A percentile compares a stretch with the other conserved stretches of the same genome.
Conservation (phyloP, 106 monocot species). For the Hemerocallis citrina region DNA sequence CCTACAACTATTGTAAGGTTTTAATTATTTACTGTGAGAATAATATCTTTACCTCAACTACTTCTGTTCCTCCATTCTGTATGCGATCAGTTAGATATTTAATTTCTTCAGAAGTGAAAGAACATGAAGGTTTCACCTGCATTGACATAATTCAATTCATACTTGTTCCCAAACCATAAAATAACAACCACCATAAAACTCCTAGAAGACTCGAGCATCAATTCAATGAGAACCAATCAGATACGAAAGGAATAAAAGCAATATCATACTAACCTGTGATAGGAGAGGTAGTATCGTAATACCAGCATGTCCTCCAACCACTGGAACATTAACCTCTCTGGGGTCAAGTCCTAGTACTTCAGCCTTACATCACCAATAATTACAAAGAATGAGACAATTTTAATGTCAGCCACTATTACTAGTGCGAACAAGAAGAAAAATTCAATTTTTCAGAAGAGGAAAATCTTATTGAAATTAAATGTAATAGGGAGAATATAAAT, state of each 20-base stretch:
- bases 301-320: constrained; percentile 97
- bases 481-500: no score
- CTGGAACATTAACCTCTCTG: constrained; percentile 81
- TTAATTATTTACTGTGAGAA: no score
- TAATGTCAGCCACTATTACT: background rate
- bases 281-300: constrained; percentile 93
- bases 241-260: background rate
- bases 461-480: no score
- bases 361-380: constrained; percentile 39
- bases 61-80: constrained; percentile 99
- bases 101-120: constrained; percentile 80
- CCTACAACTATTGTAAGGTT: no score
- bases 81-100: constrained; percentile 78
- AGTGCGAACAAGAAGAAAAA: background rate
- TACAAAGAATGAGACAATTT: background rate
- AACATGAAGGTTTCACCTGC: constrained; percentile 80
- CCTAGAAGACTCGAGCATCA: background rate
- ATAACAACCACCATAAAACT: no score
- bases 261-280: constrained; percentile 59
- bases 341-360: constrained; percentile 94
- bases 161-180: background rate
- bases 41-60: constrained; percentile 71
- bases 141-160: constrained; percentile 3
- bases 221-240: background rate
- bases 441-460: no score